Base-by-base conservation (phyloP, 208 protist species). In the Porcisia deanei region DNA sequence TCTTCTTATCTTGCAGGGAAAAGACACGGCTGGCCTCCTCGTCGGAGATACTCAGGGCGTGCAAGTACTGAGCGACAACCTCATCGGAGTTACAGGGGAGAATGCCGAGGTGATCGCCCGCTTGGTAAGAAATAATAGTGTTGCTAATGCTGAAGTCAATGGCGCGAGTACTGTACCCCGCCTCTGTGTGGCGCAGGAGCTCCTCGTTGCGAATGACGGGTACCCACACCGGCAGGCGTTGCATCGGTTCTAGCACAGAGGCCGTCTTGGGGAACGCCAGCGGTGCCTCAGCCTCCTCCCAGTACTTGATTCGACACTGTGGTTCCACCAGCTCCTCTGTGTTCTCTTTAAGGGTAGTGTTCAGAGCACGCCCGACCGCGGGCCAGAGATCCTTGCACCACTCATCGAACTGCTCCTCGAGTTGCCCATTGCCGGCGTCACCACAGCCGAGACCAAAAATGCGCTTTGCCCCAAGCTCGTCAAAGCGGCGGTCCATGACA, bases 31-130 rank as follows among this genome's bases (percentile, higher is more conserved):
- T 30, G n/a, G 92, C 83, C 16, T 95, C 90, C 41, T 86, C 88
- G 25, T 86, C 73, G 1, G 83, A 83, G 12, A 94, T 72, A 58
- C 75, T 61, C 20, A 98, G 85, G 41, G 88, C 80, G 2, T 61
- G 53, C 18, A 97, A 67, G 78, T 96, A 97, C 20, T 88, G 79
- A 14, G 96, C 59, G 14, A 99, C 97, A 3, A 98, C 64, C 22
- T 71, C 79, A 54, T 94, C 86, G 12, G 87, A 60, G 85, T 99
- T 99, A 78, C 85, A 83, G n/a, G 98, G 91, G 67, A 96, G 92
- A 25, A 99, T 88, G 60, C 94, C 98, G 7, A 99, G 79, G 85
- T 99, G 97, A 83, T 99, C 98, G 30, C 98, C 98, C 16, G 95
- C 92, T 77, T 98, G 90, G 85, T 97, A 96, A 43, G 92, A 95